A percentile compares a stretch with the other conserved stretches of the same genome.
Evolutionary conservation across 75 land plant species (phyloP).

Genomic region (Sequoia sempervirens): DNA sequence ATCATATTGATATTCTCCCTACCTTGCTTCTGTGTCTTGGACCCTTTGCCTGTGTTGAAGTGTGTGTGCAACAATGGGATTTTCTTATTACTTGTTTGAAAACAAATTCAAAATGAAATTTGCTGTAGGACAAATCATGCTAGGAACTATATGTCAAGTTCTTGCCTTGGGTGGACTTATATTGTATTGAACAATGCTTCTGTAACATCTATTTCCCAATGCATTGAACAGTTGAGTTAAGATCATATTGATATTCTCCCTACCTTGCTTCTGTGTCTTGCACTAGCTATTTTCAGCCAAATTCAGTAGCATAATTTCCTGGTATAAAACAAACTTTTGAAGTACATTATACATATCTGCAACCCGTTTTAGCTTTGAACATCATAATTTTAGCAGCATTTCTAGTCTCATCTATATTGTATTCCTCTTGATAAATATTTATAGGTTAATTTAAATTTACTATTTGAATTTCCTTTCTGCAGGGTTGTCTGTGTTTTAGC

Average conservation of each 20-base stretch:
- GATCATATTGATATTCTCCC: neutral
- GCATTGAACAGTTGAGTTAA: neutral
- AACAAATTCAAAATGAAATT: no score
- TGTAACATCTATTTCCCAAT: neutral
- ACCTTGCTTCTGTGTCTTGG: no score
- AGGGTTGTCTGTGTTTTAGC: neutral
- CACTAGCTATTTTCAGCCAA: neutral
- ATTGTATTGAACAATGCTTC: neutral
- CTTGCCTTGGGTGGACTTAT: neutral
- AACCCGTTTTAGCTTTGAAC: neutral
- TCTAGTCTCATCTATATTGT: no score
- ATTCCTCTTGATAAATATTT: neutral
- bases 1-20: no score
- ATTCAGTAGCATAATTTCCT: neutral
- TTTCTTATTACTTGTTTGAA: no score
- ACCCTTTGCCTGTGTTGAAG: neutral
- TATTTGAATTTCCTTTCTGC: neutral
- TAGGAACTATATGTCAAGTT: no score
- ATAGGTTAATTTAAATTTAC: neutral
- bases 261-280: neutral
- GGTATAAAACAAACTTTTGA: neutral
- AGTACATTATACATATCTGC: neutral
- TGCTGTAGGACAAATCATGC: no score
- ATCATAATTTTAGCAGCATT: neutral
- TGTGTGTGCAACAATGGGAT: no score